Base-by-base conservation (phyloP, 2,329 filamentous ascomycete species). In the Lasiodiplodia sp. region DNA sequence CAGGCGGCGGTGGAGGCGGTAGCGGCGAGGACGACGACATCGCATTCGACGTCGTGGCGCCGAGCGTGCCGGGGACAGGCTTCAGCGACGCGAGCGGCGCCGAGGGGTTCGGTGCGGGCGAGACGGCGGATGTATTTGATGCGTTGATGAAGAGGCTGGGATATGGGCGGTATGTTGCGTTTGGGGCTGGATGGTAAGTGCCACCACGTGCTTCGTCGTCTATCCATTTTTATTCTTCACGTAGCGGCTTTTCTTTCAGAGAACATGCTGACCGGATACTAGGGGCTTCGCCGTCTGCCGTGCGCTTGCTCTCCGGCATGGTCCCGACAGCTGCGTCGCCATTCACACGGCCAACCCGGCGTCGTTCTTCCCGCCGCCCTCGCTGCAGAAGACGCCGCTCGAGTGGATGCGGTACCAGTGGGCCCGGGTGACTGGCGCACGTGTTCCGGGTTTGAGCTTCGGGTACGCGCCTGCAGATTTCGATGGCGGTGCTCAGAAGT, bases 41-140 rank as follows among this genome's bases (percentile, higher is more conserved):
- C 69, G 83, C 88, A 0, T 92, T 92, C 73, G 87, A 92, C 73
- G 75, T 92, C n/a, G 84, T 92, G 23, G 86, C 87, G 23, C 90
- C 90, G 1, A 88, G 87, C 53, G 83, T 92, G 23, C 89, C 90
- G 0, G 90, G 89, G 0, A 81, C 90, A 56, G 90, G 88, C 18
- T 92, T 92, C 74, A 91, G 89, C 75, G 89, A 91, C 75, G 82
- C 88, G 2, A 82, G 90, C 49, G 80, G 83, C 0, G 82, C 82
- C 67, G 84, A 84, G 58, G 79, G 78, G 8, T 81, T 85, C 73
- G 83, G 84, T n/a, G 77, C 88, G 67, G 75, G 81, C 6, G 80
- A 84, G 14, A 87, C 87, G 0, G 88, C 87, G 0, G 81, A 83
- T 2, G 77, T 90, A 14, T 83, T 91, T 65, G 80, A 90, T 73